phyloP scores from a whole-genome alignment of 73 alveolate species.

The Tetrahymena borealis region DNA sequence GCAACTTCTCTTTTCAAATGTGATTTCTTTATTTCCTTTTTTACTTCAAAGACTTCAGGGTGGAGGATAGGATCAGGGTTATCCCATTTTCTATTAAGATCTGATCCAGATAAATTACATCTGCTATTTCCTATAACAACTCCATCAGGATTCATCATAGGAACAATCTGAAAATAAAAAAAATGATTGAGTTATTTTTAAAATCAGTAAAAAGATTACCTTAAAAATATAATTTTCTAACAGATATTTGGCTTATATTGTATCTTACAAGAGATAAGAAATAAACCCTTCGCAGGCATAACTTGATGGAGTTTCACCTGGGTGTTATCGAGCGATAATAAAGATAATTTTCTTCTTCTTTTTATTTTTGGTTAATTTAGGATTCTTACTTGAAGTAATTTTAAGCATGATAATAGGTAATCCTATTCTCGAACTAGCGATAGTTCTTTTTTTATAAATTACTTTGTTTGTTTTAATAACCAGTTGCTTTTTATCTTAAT shows the following conservation, averaged over 20 bases:
- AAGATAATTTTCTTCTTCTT: conserved; percentile 4
- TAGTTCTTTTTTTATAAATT: neutral
- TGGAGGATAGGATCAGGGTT: conserved; percentile 72
- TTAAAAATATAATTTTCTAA: conserved; percentile 9
- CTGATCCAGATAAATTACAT: conserved; percentile 81
- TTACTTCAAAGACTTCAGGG: conserved; percentile 70
- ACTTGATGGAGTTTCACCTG: conserved; percentile 47
- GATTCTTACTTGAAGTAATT: neutral
- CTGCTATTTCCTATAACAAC: conserved; percentile 86
- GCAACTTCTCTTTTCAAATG: conserved; percentile 58
- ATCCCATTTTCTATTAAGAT: conserved; percentile 84
- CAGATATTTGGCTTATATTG: neutral
- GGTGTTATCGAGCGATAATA: conserved; percentile 42
- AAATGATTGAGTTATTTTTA: no score
- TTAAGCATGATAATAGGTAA: neutral
- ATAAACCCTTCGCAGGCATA: conserved; percentile 37
- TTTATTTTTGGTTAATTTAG: neutral
- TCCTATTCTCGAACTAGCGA: neutral
- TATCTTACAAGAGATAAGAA: neutral
- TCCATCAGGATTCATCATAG: conserved; percentile 95
- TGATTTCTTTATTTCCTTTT: conserved; percentile 44
- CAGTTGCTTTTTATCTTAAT: neutral
- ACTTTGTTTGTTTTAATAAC: neutral
- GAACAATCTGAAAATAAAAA: conserved; percentile 62
- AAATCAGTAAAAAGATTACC: neutral